Conservation (phyloP, 768 basidiomycete species). For the Leucogyrophana mollusca region DNA sequence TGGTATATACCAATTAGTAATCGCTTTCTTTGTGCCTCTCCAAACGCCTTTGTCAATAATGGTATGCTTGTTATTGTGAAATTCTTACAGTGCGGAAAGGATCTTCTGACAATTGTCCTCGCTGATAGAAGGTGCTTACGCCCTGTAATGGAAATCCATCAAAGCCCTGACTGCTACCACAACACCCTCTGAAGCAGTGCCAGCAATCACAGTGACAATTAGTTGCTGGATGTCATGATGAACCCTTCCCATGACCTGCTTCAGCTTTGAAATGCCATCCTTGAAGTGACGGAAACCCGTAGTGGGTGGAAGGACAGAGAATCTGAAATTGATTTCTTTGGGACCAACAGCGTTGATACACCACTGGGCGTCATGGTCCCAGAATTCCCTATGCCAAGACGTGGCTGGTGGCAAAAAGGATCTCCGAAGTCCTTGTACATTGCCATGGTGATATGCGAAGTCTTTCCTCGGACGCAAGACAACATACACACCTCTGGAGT, state of each 20-base stretch:
- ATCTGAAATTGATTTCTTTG: slow-evolving; percentile 25
- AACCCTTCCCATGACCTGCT: slow-evolving; percentile 26
- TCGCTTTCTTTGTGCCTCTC: slow-evolving; percentile 18
- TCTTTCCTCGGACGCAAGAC: slow-evolving; percentile 28
- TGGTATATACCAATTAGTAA: slow-evolving; percentile 20
- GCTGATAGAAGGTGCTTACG: slow-evolving; percentile 26
- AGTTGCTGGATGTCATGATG: slow-evolving; percentile 23
- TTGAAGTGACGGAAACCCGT: slow-evolving; percentile 23
- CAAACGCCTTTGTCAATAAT: slow-evolving; percentile 27
- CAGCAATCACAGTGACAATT: slow-evolving; percentile 33
- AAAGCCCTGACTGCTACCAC: slow-evolving; percentile 33
- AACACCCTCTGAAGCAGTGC: slow-evolving; percentile 25
- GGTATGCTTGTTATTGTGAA: slow-evolving; percentile 32
- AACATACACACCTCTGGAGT: slow-evolving; percentile 29
- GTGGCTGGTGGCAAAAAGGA: slow-evolving; percentile 4
- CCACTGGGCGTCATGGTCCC: slow-evolving; percentile 26
- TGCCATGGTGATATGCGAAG: slow-evolving; percentile 32
- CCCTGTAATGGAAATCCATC: slow-evolving; percentile 35
- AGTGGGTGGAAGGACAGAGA: slow-evolving; percentile 18
- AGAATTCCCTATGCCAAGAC: slow-evolving; percentile 31
- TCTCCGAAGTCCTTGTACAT: slow-evolving; percentile 26
- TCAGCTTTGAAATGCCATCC: slow-evolving; percentile 23
- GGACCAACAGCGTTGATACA: slow-evolving; percentile 14
- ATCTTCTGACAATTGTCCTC: slow-evolving; percentile 19
- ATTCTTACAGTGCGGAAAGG: slow-evolving; percentile 21